Base-by-base conservation (phyloP, 73 alveolate species). In the Breviolum minutum region DNA sequence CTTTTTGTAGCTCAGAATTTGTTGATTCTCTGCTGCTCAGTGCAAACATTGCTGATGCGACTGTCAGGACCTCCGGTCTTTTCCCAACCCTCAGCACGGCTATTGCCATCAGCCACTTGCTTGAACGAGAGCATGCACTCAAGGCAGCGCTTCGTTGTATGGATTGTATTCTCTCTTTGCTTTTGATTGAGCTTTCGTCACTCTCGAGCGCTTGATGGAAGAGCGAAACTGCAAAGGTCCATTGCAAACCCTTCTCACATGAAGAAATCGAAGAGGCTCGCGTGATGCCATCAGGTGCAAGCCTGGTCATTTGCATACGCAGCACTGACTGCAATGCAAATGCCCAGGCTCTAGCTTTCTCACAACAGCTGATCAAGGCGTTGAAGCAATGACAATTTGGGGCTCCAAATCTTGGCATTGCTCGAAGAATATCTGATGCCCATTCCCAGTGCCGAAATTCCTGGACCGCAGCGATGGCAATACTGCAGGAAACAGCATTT, bases 381-480 rank as follows among this genome's bases (percentile, higher is more conserved):
- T 81, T 81, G 12, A 81, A 81, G 90, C 90, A 81, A 40, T 48
- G 30, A 32, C 86, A 29, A n/a, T 12, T 77, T n/a, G 86, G 32
- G 11, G 2, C 86, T 8, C 6, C 86, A 22, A 27, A 24, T 29
- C 26, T 77, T 12, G 86, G 86, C 27, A 48, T 48, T 29, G 61
- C 24, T 17, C 24, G n/a, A 11, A 84, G 73, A 22, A 84, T 62
- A 20, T 62, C 74, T 17, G 22, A 20, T 40, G 61, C 60, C 93
- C 60, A 84, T 26, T 84, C 93, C 93, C 93, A 84, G 93, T 84
- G 93, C 54, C 93, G 93, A 24, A 84, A 84, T 61, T 84, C 93
- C n/a, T 61, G 93, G 27, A 84, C 76, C 17, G 93, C 73, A 7
- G 93, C 93, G 17, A 54, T n/a, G 14, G n/a, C 76, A 16, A 74